Conservation (phyloP, 2,329 filamentous ascomycete species). For the Nannizziopsis barbatae region DNA sequence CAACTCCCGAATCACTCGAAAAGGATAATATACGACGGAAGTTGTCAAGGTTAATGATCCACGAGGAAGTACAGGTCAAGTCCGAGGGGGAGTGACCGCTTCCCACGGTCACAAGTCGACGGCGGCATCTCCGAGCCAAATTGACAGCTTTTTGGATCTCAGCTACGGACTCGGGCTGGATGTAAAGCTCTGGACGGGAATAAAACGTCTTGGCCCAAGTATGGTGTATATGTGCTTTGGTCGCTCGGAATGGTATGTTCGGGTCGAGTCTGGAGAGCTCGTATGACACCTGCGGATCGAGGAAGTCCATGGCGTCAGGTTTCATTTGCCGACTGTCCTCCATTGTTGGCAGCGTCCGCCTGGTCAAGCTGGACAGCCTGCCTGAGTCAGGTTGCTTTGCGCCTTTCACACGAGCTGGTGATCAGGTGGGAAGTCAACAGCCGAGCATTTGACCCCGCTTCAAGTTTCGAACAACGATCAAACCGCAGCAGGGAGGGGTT, state of each 20-base stretch:
- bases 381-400: too few species aligned
- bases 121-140: slow-evolving; percentile 68
- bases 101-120: slow-evolving; percentile 74
- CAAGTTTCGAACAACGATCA: too few species aligned
- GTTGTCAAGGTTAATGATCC: slow-evolving; percentile 87
- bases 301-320: slow-evolving; percentile 7
- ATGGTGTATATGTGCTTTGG: slow-evolving; percentile 61
- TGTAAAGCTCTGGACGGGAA: slow-evolving; percentile 78
- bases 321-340: not conserved
- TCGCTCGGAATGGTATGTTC: slow-evolving; percentile 64
- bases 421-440: not conserved
- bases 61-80: slow-evolving; percentile 83
- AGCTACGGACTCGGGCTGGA: slow-evolving; percentile 64
- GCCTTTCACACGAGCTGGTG: not conserved
- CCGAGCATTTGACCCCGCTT: slow-evolving; percentile 2
- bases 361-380: not conserved
- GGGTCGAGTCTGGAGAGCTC: slow-evolving; percentile 51
- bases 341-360: not conserved
- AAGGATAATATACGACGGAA: slow-evolving; percentile 62
- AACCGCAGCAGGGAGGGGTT: too few species aligned
- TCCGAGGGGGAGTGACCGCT: slow-evolving; percentile 87
- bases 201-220: slow-evolving; percentile 95
- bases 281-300: slow-evolving; percentile 21
- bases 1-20: slow-evolving; percentile 52
- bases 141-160: slow-evolving; percentile 77